Percentiles rank a stretch among this genome's conserved stretches.
These are phyloP conservation scores for Syzygium malaccense DNA, from an alignment of 441 rosid species.

Conservation along the genomic window DNA sequence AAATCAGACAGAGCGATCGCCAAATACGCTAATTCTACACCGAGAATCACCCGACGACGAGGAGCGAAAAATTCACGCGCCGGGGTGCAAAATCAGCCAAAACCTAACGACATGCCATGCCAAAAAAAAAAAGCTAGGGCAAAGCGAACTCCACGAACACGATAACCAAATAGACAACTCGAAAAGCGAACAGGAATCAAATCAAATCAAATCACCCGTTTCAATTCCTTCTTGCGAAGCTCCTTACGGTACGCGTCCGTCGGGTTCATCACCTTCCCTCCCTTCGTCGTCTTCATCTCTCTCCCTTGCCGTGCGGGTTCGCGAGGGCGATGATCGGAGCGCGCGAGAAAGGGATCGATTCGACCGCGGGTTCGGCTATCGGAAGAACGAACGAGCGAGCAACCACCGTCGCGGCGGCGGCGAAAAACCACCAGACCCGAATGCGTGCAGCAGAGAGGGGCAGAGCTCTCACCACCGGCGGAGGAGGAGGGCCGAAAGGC, in stretches of 20 bases:
- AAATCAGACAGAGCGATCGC: neutral
- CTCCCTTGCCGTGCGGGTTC: neutral
- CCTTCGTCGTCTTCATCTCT: slow-evolving; percentile 93
- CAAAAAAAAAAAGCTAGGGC: neutral
- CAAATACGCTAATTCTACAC: neutral
- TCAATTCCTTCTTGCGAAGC: slow-evolving; percentile 86
- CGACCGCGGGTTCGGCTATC: neutral
- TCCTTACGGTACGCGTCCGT: slow-evolving; percentile 97
- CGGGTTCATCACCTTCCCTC: slow-evolving; percentile 99
- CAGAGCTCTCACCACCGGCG: neutral
- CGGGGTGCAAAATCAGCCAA: neutral
- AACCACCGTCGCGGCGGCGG: neutral
- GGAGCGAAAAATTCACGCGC: neutral
- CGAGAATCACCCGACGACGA: neutral
- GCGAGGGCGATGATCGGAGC: neutral
- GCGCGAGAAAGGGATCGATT: neutral
- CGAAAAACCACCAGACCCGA: neutral
- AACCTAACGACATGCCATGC: neutral
- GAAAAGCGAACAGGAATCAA: neutral
- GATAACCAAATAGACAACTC: neutral
- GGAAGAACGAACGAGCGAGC: neutral
- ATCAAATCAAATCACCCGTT: slow-evolving; percentile 41
- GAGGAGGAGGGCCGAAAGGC: neutral
- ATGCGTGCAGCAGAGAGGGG: neutral
- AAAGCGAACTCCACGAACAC: neutral